Base-by-base conservation (phyloP, 345 rosid genomes). In the Hypericum perforatum region DNA sequence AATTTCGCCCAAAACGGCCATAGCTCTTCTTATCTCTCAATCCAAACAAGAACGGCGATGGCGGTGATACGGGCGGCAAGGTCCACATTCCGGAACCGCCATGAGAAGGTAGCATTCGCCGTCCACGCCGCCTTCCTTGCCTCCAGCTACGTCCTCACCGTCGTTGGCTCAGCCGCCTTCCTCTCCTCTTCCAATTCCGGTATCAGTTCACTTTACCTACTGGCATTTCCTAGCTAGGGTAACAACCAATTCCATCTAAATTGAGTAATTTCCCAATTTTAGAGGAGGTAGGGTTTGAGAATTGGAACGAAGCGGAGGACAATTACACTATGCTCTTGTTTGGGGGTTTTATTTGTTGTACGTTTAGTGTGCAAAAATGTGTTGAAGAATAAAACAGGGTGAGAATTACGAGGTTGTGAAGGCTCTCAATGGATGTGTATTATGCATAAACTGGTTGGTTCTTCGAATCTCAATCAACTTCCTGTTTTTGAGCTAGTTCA, bases 41-140 rank as follows among this genome's bases (percentile, higher is more conserved):
- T n/a, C n/a, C n/a, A n/a, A n/a, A n/a, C n/a, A n/a, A 73, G 72
- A 39, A 52, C 88, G 5, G 95, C 85, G 55, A 74, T 77, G 77
- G 90, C 82, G 9, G 78, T 81, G 55, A 83, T 92, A 41, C 76
- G 87, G 36, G 86, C 92, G 2, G 60, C 76, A 13, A 68, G 86
- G 32, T 96, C 96, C 0, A 42, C 69, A 0, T 92, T 83, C 37
- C 75, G 80, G 39, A 92, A 78, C 72, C 64, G 64, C 6, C 59
- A 71, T 63, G 98, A 92, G 62, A 82, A 82, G 53, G 42, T 83
- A n/a, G 90, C 86, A 9, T 92, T 88, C 67, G 75, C 80, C 7
- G 75, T 85, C 39, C 89, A 92, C 81, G 78, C 96, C 39, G 40
- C 81, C n/a, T 85, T 85, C n/a, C n/a, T n/a, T n/a, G n/a, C n/a